Evolutionary conservation across 2,329 filamentous ascomycete species (phyloP).

Genomic region (Cercospora sesami): DNA sequence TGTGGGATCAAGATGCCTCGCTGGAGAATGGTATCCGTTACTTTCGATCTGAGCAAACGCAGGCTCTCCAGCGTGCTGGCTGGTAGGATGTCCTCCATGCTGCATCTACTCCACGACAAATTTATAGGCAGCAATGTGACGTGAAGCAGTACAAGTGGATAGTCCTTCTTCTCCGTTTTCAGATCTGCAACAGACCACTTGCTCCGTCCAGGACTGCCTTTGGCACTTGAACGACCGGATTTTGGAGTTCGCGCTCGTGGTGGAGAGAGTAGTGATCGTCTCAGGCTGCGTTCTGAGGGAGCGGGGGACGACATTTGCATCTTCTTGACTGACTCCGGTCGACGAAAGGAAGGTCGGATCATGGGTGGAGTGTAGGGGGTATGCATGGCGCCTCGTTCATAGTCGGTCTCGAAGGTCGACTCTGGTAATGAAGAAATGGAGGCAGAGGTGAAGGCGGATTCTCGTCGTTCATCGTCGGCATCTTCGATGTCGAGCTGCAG

Average conservation of each 20-base stretch:
- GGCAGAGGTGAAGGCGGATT: constrained; percentile 33
- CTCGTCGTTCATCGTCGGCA: constrained; percentile 26
- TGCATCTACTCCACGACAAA: constrained; percentile 58
- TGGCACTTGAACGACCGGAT: constrained; percentile 40
- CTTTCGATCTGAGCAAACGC: constrained; percentile 66
- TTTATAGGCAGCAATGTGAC: constrained; percentile 72
- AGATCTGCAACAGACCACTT: constrained; percentile 20
- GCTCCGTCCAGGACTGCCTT: constrained; percentile 53
- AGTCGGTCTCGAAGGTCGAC: constrained; percentile 34
- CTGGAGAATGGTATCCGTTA: constrained; percentile 71
- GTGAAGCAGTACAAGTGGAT: constrained; percentile 74
- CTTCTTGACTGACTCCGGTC: constrained; percentile 67
- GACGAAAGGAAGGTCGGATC: constrained; percentile 65
- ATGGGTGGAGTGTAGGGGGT: constrained; percentile 58
- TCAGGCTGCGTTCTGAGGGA: constrained; percentile 53
- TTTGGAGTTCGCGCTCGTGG: constrained; percentile 54
- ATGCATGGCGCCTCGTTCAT: constrained; percentile 23
- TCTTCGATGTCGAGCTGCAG: constrained; percentile 2
- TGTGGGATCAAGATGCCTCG: constrained; percentile 74
- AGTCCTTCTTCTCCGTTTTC: constrained; percentile 26
- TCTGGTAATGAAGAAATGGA: constrained; percentile 39
- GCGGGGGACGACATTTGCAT: constrained; percentile 71
- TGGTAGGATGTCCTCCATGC: constrained; percentile 55
- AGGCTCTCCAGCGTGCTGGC: constrained; percentile 58
- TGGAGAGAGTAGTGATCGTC: constrained; percentile 26